Evolutionary conservation across 2,329 filamentous ascomycete species (phyloP).

Genomic region (Periconia macrospinosa): DNA sequence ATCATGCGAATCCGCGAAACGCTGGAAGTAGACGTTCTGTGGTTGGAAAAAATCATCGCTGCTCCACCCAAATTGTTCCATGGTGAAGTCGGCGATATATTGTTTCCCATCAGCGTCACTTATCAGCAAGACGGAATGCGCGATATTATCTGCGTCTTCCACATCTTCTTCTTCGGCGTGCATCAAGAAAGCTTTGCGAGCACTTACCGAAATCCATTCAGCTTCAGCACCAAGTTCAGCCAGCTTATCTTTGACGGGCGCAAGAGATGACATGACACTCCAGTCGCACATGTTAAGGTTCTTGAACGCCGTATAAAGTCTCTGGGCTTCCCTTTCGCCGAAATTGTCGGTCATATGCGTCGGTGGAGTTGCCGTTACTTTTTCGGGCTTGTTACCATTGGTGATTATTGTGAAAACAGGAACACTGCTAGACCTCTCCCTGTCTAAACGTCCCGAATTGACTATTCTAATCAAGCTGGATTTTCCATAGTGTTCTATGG

Average conservation of each 20-base stretch:
- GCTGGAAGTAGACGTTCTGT: background rate
- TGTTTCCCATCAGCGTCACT: background rate
- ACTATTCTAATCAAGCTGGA: background rate
- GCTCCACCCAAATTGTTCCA: background rate
- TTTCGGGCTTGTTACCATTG: background rate
- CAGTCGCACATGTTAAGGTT: background rate
- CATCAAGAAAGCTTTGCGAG: background rate
- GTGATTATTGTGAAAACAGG: background rate
- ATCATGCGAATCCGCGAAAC: background rate
- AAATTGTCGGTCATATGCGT: background rate
- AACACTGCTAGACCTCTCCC: background rate
- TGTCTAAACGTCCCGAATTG: background rate
- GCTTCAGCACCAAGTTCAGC: background rate
- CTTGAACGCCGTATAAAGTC: background rate
- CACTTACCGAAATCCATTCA: background rate
- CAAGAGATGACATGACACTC: background rate
- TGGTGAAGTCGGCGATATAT: background rate
- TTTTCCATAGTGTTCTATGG: background rate
- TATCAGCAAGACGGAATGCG: background rate
- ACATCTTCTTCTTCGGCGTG: background rate
- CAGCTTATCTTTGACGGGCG: background rate
- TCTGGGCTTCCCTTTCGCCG: background rate
- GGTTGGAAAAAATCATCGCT: background rate
- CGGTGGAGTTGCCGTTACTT: background rate
- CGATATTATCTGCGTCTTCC: background rate